Percentiles rank a stretch among this genome's conserved stretches.
phyloP scores from a whole-genome alignment of 257 asterid species.

The Coffea eugenioides region DNA sequence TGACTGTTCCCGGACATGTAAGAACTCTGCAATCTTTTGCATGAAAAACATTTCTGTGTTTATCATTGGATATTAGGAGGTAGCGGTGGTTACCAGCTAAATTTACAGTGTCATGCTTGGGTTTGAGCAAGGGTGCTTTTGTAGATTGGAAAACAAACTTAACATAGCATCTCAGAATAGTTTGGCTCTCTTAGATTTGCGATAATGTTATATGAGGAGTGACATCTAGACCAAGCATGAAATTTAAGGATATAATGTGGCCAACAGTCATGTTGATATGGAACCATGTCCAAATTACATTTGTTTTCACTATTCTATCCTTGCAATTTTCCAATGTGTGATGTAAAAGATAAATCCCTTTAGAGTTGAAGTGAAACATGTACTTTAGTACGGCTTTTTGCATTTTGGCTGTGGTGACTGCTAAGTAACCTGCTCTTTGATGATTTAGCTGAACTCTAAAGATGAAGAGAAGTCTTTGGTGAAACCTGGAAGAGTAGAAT shows the following conservation, averaged over 20 bases:
- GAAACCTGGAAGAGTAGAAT: slow-evolving; percentile 40
- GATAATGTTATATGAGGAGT: background rate
- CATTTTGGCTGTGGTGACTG: background rate
- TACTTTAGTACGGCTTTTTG: background rate
- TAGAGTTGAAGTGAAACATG: background rate
- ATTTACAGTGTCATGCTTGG: background rate
- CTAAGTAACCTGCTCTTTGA: slow-evolving; percentile 27
- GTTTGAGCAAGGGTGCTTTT: background rate
- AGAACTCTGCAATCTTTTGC: background rate
- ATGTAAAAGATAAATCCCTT: background rate
- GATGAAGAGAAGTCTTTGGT: slow-evolving; percentile 43
- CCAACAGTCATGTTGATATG: background rate
- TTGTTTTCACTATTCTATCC: background rate
- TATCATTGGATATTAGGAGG: background rate
- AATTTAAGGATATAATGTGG: background rate
- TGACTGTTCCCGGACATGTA: background rate
- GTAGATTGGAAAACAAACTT: background rate
- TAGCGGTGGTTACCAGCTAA: background rate
- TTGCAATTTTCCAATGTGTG: background rate
- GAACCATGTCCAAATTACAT: too few relatives aligned
- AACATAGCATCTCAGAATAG: background rate
- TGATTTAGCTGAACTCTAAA: slow-evolving; percentile 49
- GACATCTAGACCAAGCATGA: background rate
- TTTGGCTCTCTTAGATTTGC: background rate
- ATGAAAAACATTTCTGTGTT: background rate